Evolutionary conservation across 768 basidiomycete genomes (phyloP).

Genomic region (Mycena vitilis): DNA sequence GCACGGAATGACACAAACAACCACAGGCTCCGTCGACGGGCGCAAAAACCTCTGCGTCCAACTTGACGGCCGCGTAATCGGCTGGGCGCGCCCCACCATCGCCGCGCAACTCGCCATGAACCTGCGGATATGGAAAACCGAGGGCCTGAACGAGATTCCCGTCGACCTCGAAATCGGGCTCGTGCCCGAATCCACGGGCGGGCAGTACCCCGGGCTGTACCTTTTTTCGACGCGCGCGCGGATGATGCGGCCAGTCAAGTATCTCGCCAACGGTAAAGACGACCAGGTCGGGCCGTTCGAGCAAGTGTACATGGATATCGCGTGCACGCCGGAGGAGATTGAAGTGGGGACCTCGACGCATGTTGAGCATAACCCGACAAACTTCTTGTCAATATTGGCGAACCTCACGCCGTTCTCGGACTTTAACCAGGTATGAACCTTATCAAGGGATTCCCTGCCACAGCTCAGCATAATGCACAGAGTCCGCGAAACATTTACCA

Average conservation of each 20-base stretch:
- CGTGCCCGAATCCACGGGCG: constrained; percentile 89
- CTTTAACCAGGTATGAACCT: constrained; percentile 88
- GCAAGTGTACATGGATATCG: constrained; percentile 99
- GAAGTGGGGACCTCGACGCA: constrained; percentile 83
- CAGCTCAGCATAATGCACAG: constrained; percentile 48
- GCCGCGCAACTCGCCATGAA: constrained; percentile 85
- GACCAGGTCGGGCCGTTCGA: constrained; percentile 97
- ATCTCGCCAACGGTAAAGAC: constrained; percentile 83
- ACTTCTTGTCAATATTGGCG: constrained; percentile 95
- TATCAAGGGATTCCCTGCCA: constrained; percentile 30
- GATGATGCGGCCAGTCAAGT: constrained; percentile 99
- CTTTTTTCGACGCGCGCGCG: constrained; percentile 87
- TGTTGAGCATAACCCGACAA: constrained; percentile 94
- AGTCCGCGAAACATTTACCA: constrained; percentile 94
- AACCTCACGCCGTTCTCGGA: constrained; percentile 99
- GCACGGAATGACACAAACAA: constrained; percentile 95
- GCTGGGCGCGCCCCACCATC: constrained; percentile 85
- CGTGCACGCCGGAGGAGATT: constrained; percentile 89
- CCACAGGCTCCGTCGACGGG: constrained; percentile 84
- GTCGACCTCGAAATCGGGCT: constrained; percentile 95
- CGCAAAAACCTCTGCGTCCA: constrained; percentile 87
- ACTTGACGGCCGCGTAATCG: constrained; percentile 94
- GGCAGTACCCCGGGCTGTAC: constrained; percentile 97
- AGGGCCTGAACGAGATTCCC: constrained; percentile 82
- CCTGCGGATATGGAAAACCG: constrained; percentile 95